These are phyloP conservation scores for Coprinopsis strossmayeri DNA, from an alignment of 768 basidiomycete species.

Conservation along the genomic window DNA sequence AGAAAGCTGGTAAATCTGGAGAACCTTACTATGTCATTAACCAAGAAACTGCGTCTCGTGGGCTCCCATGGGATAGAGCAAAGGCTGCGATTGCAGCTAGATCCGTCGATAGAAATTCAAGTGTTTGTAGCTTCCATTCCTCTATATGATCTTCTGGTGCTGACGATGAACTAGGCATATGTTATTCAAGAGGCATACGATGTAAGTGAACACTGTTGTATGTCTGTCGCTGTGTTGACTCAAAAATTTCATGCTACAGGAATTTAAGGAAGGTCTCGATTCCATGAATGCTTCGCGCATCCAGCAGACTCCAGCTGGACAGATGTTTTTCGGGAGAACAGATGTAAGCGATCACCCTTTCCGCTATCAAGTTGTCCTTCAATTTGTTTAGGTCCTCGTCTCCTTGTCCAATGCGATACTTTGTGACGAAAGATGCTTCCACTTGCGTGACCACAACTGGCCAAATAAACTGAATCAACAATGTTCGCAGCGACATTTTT, in stretches of 20 bases:
- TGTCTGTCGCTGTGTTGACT: too few relatives aligned
- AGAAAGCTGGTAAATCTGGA: neutral
- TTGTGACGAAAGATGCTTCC: constrained; percentile 1
- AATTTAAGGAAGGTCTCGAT: neutral
- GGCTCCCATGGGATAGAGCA: constrained; percentile 6
- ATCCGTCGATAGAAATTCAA: neutral
- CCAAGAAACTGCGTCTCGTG: neutral
- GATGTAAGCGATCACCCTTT: neutral
- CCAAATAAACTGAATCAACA: neutral
- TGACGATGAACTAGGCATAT: neutral
- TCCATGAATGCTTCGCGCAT: neutral
- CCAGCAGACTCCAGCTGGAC: neutral
- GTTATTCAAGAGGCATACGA: constrained; percentile 1
- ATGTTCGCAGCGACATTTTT: too few relatives aligned
- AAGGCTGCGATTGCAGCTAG: neutral
- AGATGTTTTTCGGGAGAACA: neutral
- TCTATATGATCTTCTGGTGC: neutral
- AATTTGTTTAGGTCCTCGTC: too few relatives aligned
- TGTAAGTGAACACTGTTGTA: too few relatives aligned
- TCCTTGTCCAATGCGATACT: neutral
- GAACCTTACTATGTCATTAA: neutral
- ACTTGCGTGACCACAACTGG: neutral
- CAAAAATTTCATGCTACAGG: too few relatives aligned
- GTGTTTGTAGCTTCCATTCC: neutral
- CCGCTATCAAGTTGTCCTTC: neutral